Percentiles rank a stretch among this genome's conserved stretches.
Evolutionary conservation across 2,329 filamentous ascomycete species (phyloP).

Genomic region (Blastomyces silverae): DNA sequence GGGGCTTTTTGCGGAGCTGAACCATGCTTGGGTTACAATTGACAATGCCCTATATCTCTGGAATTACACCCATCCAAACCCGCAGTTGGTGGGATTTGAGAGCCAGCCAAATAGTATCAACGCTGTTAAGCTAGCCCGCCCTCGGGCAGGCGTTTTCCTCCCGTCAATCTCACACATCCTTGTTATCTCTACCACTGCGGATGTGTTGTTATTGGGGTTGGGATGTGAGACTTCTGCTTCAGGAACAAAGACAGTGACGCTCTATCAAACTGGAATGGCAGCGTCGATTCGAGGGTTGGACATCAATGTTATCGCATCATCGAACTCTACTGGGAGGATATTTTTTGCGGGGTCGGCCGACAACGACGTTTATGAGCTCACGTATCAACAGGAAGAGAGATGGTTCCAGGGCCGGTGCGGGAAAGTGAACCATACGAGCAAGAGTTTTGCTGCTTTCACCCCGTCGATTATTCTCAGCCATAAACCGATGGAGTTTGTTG

Average conservation of each 20-base stretch:
- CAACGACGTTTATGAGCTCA: slow-evolving; percentile 86
- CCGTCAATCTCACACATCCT: slow-evolving; percentile 78
- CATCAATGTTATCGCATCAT: slow-evolving; percentile 71
- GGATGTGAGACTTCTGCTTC: slow-evolving; percentile 57
- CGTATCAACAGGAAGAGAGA: slow-evolving; percentile 92
- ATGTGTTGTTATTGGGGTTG: slow-evolving; percentile 82
- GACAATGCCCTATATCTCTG: slow-evolving; percentile 95
- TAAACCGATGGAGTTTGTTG: slow-evolving; percentile 56
- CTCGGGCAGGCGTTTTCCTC: slow-evolving; percentile 81
- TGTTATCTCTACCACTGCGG: slow-evolving; percentile 76
- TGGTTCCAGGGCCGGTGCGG: slow-evolving; percentile 89
- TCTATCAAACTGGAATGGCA: slow-evolving; percentile 86
- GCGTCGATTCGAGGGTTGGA: slow-evolving; percentile 68
- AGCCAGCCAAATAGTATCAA: slow-evolving; percentile 83
- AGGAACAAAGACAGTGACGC: slow-evolving; percentile 63
- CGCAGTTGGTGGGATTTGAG: slow-evolving; percentile 85
- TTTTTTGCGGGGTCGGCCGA: slow-evolving; percentile 80
- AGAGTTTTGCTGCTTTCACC: slow-evolving; percentile 57
- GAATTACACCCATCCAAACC: slow-evolving; percentile 93
- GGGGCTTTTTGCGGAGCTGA: slow-evolving; percentile 90
- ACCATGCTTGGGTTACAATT: slow-evolving; percentile 91
- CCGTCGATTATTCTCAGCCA: slow-evolving; percentile 39
- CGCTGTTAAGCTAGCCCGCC: slow-evolving; percentile 78
- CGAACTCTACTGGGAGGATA: slow-evolving; percentile 72
- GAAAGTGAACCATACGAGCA: slow-evolving; percentile 80